Base-by-base conservation (phyloP, 2,329 filamentous ascomycete genomes). In the Beauveria varroae region DNA sequence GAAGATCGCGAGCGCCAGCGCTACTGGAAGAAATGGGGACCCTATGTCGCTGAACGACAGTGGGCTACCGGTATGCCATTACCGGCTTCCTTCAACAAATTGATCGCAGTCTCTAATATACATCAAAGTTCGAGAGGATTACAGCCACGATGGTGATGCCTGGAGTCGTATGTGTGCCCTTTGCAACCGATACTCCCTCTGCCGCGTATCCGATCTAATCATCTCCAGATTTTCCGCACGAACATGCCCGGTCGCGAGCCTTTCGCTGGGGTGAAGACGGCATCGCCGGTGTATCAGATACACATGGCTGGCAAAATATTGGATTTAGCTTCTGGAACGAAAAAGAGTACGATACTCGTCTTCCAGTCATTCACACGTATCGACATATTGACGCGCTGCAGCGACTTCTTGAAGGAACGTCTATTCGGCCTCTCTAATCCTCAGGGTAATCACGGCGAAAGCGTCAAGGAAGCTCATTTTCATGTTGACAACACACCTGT, bases 21-120 rank as follows among this genome's bases (percentile, higher is more conserved):
- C 74, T 98, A 98, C 79, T 98, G 93, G 93, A 98, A 98, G 85
- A 91, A 89, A 86, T 97, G 93, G 92, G 93, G 93, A 60, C 88
- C 93, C 26, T 98, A 97, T 71, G 88, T 96, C 68, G 86, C 93
- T 60, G 93, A 98, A 79, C 83, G 93, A 71, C 93, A 97, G 79
- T 97, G 93, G 93, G 92, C 93, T 62, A 96, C 92, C 67, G 92
- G 90, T 89, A 78, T 69, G 62, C 63, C 63, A 57, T 41, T 56
- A 60, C 51, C 40, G 18, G 12, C 18, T 49, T 43, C 24, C 61
- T 20, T 49, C 44, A 26, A 34, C 51, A 43, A 22, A 46, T 14
- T 20, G 2, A 20, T 37, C 18, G 30, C 30, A 20, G 26, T 24
- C 67, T 54, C 67, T 67, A 61, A 70, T 64, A 40, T 16, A 9